These are phyloP conservation scores for Plantago elongata DNA, from an alignment of 257 asterid genomes.

Conservation along the genomic window DNA sequence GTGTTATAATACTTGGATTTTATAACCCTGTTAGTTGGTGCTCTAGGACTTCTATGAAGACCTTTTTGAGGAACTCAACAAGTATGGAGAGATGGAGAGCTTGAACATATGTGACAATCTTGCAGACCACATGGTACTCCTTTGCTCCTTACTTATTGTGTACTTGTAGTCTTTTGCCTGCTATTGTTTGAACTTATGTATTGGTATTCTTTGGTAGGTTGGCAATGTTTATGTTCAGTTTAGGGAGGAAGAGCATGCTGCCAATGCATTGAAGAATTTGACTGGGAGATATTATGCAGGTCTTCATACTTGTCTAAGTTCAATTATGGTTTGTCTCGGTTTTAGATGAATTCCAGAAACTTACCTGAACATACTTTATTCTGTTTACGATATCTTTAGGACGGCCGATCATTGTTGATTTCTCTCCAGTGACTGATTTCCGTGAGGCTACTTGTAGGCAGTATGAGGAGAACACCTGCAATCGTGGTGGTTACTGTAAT, in stretches of 20 bases:
- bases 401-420: conserved; percentile 87
- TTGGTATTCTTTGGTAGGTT: conserved; percentile 46
- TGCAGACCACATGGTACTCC: conserved; percentile 90
- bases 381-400: conserved; percentile 40
- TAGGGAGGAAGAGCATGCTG: conserved; percentile 95
- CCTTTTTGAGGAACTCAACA: conserved; percentile 81
- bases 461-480: conserved; percentile 89
- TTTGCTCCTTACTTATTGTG: not conserved
- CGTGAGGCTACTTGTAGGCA: conserved; percentile 99
- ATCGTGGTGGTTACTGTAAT: conserved; percentile 99
- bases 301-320: conserved; percentile 8
- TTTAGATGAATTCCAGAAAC: too few species aligned
- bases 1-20: too few species aligned
- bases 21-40: not conserved
- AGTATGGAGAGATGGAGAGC: conserved; percentile 89
- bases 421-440: conserved; percentile 94
- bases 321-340: not conserved
- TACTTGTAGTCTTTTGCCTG: not conserved
- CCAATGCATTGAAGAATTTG: conserved; percentile 73
- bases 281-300: conserved; percentile 95
- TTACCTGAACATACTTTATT: not conserved
- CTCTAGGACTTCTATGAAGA: conserved; percentile 93
- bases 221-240: conserved; percentile 99
- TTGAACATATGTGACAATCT: conserved; percentile 86
- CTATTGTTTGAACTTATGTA: not conserved